Base-by-base conservation (phyloP, 2,329 filamentous ascomycete species). In the Nemania serpens region DNA sequence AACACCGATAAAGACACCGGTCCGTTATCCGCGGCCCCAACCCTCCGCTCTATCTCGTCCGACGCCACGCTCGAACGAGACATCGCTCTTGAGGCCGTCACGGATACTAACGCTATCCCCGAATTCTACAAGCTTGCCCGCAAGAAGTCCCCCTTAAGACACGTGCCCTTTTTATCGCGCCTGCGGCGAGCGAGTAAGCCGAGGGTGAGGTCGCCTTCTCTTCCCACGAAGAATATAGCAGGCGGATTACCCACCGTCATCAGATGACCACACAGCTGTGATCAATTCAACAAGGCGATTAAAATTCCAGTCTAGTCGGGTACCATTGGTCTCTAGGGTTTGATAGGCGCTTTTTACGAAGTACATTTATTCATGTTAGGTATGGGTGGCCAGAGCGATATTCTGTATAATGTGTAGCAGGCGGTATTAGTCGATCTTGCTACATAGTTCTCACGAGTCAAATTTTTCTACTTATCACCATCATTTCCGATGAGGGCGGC, bases 1-100 rank as follows among this genome's bases (percentile, higher is more conserved):
- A 69, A 74, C 54, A 57, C 59, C 29, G 55, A 63, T 34, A 65
- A 61, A 29, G 66, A 66, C 11, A 62, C 61, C 60, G 47, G 59
- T 22, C 17, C 63, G 18, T n/a, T 65, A 25, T 62, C 65, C 25
- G 60, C 58, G 18, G 47, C 67, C 7, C 53, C 60, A 18, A 66
- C 65, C 2, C 55, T 65, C 10, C 62, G 55, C 49, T 66, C 63
- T 7, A 49, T 66, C 39, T 39, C 61, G 1, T 66, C 64, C 2
- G 54, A 61, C 46, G 46, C 50, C 34, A 56, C 62, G 22, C 52
- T 65, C 43, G 60, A 61, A 25, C 47, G 20, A 15, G 45, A 36
- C 11, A 20, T 49, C 12, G 41, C 50, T 22, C 17, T 53, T 17
- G 54, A 57, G 29, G 25, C 41, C 15, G 42, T 46, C 45, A 5